Evolutionary conservation across 164 flowering plant genomes (phyloP).

Genomic region (Sedum album): DNA sequence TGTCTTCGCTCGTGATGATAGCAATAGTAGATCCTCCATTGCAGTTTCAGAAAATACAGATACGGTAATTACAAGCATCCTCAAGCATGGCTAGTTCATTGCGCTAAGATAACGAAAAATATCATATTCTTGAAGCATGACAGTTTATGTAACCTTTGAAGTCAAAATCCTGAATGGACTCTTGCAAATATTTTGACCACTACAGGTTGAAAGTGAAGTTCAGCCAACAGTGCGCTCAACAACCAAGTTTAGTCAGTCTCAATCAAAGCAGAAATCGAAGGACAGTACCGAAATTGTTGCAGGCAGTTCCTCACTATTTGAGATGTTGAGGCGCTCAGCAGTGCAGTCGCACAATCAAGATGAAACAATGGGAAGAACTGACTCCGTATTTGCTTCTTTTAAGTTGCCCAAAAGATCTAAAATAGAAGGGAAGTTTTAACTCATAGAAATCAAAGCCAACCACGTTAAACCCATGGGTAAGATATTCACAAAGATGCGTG

Average conservation of each 20-base stretch:
- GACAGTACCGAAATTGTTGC: constrained; percentile 20
- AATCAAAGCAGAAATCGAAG: constrained; percentile 31
- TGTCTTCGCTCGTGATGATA: constrained; percentile 81
- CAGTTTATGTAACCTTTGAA: too few species aligned
- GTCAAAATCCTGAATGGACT: not conserved
- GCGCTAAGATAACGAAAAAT: not conserved
- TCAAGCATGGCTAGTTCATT: not conserved
- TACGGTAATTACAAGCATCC: constrained; percentile 23
- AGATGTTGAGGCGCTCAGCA: constrained; percentile 52
- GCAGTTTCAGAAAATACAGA: constrained; percentile 43
- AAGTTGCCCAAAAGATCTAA: constrained; percentile 41
- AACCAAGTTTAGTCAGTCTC: constrained; percentile 47
- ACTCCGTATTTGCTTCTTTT: constrained; percentile 61
- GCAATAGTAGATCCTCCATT: constrained; percentile 59
- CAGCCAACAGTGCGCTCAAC: constrained; percentile 22
- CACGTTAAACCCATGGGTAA: too few species aligned
- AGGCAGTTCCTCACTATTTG: constrained; percentile 44
- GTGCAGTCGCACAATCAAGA: constrained; percentile 19
- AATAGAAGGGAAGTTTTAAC: constrained; percentile 28
- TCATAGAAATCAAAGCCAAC: not conserved
- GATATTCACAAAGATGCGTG: too few species aligned
- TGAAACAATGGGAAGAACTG: constrained; percentile 21
- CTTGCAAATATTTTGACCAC: not conserved
- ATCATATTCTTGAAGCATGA: constrained; percentile 2
- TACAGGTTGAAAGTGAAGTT: constrained; percentile 40